A percentile compares a stretch with the other conserved stretches of the same genome.
phyloP scores from a whole-genome alignment of 305 asterid genomes.

The Vinca major region DNA sequence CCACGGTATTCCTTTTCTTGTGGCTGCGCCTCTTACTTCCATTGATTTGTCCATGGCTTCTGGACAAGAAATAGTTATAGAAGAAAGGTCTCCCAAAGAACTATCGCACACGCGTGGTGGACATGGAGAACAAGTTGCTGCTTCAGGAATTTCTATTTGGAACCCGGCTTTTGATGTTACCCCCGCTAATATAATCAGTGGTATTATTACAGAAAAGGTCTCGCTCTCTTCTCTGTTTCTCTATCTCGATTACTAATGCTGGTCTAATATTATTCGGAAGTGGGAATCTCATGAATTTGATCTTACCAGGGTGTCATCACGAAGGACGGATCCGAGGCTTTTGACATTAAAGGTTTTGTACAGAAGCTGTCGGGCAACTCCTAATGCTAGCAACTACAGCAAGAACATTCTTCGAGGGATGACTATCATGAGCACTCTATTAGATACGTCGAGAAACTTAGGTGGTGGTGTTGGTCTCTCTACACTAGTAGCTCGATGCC shows the following conservation, averaged over 20 bases:
- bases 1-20: conserved; percentile 73
- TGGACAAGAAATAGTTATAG: conserved; percentile 71
- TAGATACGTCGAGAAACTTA: not conserved
- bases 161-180: conserved; percentile 97
- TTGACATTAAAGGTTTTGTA: conserved; percentile 53
- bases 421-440: not conserved
- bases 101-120: conserved; percentile 69
- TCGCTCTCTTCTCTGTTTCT: conserved; percentile 18
- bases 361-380: conserved; percentile 25
- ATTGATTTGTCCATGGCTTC: conserved; percentile 60
- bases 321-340: conserved; percentile 45
- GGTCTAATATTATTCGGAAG: not conserved
- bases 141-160: conserved; percentile 89
- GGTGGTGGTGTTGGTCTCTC: not conserved
- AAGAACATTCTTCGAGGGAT: not conserved
- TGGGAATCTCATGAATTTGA: conserved; percentile 5
- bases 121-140: conserved; percentile 85
- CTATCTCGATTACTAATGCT: not conserved
- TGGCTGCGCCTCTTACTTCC: conserved; percentile 90
- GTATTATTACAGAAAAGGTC: conserved; percentile 82
- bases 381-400: conserved; percentile 13
- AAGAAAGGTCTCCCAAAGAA: conserved; percentile 82
- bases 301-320: conserved; percentile 63
- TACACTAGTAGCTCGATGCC: not conserved
- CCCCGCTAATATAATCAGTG: conserved; percentile 65